Base-by-base conservation (phyloP, 176 grass and related monocot genomes). In the Zea mays region DNA sequence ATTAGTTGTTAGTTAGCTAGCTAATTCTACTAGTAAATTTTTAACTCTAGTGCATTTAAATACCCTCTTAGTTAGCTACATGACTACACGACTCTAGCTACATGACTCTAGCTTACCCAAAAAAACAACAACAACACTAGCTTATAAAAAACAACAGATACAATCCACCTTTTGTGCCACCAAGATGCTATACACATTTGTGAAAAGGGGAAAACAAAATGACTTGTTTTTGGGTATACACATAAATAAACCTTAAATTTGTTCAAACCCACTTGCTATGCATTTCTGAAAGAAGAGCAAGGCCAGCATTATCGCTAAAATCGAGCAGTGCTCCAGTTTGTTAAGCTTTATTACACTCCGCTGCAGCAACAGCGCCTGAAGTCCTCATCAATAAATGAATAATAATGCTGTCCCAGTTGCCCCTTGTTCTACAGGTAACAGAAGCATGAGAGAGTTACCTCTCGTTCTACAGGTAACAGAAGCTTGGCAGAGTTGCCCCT, bases 261-360 rank as follows among this genome's bases (percentile, higher is more conserved):
- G 27, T 27, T 27, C 6, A 75, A 44, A 67, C 19, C 20, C 6
- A 14, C 1, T 7, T 75, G 9, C 48, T 67, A 7, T 49, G 4
- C 63, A 76, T 76, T 76, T 69, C 52, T 33, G 16, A 69, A 76
- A 49, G 6, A 68, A 59, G 35, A 73, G 15, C 8, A 59, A 55
- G n/a, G 55, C 64, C 19, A 74, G 10, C 66, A 36, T 10, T 56
- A 44, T 5, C 7, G 6, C 43, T 44, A 19, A 3, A 39, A 39
- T 44, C 6, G 67, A 65, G 54, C 34, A 40, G 12, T 27, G 5
- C 33, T 55, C 1, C 64, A 51, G 42, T n/a, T 15, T 4, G 19
- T 69, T 38, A 17, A 16, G 0, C 50, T 51, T 13, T 39, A 12
- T 50, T 42, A 50, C 43, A 61, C 65, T 62, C 38, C 0, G 14